Base-by-base conservation (phyloP, 2,329 filamentous ascomycete species). In the Pseudohalonectria lignicola region DNA sequence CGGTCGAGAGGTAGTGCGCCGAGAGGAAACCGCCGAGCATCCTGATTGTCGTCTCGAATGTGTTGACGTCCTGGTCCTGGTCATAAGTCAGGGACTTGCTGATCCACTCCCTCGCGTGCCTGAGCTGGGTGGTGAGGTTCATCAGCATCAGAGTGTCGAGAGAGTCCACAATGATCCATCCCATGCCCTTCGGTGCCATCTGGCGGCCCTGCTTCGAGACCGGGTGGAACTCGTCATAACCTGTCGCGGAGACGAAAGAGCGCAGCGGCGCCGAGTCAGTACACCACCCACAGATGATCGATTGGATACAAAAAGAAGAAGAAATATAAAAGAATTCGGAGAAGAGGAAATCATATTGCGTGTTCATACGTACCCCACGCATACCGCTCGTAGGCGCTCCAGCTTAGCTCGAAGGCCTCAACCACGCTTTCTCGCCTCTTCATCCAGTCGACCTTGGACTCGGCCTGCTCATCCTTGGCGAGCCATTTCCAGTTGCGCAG, bases 101-200 rank as follows among this genome's bases (percentile, higher is more conserved):
- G 34, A 98, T 77, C 92, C 92, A 98, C 53, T 94, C 76, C 40
- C 90, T 74, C 20, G 92, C 90, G 52, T 93, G 79, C 28, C 79
- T 72, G 29, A 98, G 71, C 44, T 88, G 79, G 23, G 78, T 82
- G 12, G 90, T 96, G 46, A 94, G 69, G 57, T 96, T 96, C 92
- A 98, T 98, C 43, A 98, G 69, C 65, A 98, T 98, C 71, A 96
- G 75, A 1, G 92, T 98, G 59, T 98, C 92, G 45, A 98, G 67
- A 11, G 90, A 79, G 62, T 98, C 92, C 41, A 98, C 82, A 44
- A 98, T 95, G 52, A 96, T 96, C 92, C 93, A 98, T 21, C 92
- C 92, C 61, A 98, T 71, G 19, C 90, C 92, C 44, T 86, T 79
- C 4, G 82, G 72, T 6, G 86, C 79, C 90, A 98, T 96, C 50